Base-by-base conservation (phyloP, 2,329 filamentous ascomycete species). In the Penicillium sp. region DNA sequence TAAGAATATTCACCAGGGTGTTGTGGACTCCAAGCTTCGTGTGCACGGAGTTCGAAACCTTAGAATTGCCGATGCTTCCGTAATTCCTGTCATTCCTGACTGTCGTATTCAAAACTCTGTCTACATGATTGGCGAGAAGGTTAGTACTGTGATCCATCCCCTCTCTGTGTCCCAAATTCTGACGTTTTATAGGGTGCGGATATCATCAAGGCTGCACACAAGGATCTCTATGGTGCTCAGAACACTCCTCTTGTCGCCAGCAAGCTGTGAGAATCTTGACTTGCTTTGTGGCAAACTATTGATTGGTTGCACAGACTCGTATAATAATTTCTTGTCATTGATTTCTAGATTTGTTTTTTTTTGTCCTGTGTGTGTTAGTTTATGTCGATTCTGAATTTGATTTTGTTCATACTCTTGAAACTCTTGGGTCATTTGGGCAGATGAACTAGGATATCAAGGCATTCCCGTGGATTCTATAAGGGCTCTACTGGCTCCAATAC, bases 61-160 rank as follows among this genome's bases (percentile, higher is more conserved):
- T 3, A 75, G 82, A 10, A 75, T 85, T 14, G 78, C 80, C 27
- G 83, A 86, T 65, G 82, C 82, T 0, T 83, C 79, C 0, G 68
- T 83, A 27, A 79, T 85, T 11, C 83, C 83, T 0, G 74, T 84
- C 10, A 66, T 83, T 77, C 67, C 82, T 68, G 54, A 83, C 76
- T 75, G 82, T 72, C 77, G 82, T 1, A 84, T 84, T 48, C 83
- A 86, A 66, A 84, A 83, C 53, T 77, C 80, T 2, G 82, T 86
- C 2, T 87, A 86, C 59, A 83, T 82, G 78, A 65, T 85, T 54
- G 83, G 75, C 5, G 83, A 87, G 64, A 86, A 70, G 56, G 67
- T 45, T 14, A 40, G 48, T 50, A 14, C 11, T 8, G 18, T 18
- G 36, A 21, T 10, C 2, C 7, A 8, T 38, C 7, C 18, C 18